These are phyloP conservation scores for Aspergillus hancockii DNA, from an alignment of 495 filamentous ascomycete genomes.

Conservation along the genomic window DNA sequence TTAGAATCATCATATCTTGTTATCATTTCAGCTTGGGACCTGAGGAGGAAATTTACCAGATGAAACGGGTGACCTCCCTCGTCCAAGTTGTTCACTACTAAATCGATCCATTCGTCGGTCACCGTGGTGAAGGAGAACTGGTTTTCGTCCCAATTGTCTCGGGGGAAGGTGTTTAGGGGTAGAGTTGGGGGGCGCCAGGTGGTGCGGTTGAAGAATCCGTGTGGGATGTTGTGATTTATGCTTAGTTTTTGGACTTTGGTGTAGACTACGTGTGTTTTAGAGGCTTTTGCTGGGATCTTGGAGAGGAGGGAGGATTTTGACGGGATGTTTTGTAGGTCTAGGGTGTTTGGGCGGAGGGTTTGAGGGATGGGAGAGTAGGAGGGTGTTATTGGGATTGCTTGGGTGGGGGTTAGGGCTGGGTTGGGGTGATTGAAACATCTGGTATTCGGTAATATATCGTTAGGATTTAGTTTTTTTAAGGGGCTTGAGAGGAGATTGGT, in stretches of 20 bases:
- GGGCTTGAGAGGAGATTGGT: not conserved
- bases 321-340: conserved; percentile 29
- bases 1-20: not conserved
- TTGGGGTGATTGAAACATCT: conserved; percentile 52
- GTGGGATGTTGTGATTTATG: conserved; percentile 40
- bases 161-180: conserved; percentile 33
- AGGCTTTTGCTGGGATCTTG: conserved; percentile 27
- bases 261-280: conserved; percentile 50
- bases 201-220: conserved; percentile 51
- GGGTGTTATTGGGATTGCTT: conserved; percentile 37
- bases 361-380: conserved; percentile 4
- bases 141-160: conserved; percentile 42
- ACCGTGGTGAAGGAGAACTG: conserved; percentile 39
- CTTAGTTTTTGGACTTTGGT: conserved; percentile 48
- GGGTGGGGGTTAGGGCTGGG: conserved; percentile 40
- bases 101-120: conserved; percentile 40
- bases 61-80: conserved; percentile 54
- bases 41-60: conserved; percentile 31
- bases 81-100: conserved; percentile 55
- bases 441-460: conserved; percentile 2
- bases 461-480: not conserved
- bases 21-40: too few species aligned
- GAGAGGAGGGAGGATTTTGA: conserved; percentile 25
- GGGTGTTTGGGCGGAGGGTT: conserved; percentile 5
- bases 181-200: conserved; percentile 41